Percentiles rank a stretch among this genome's conserved stretches.
phyloP scores from a whole-genome alignment of 768 basidiomycete genomes.

The Lentinula sp. region DNA sequence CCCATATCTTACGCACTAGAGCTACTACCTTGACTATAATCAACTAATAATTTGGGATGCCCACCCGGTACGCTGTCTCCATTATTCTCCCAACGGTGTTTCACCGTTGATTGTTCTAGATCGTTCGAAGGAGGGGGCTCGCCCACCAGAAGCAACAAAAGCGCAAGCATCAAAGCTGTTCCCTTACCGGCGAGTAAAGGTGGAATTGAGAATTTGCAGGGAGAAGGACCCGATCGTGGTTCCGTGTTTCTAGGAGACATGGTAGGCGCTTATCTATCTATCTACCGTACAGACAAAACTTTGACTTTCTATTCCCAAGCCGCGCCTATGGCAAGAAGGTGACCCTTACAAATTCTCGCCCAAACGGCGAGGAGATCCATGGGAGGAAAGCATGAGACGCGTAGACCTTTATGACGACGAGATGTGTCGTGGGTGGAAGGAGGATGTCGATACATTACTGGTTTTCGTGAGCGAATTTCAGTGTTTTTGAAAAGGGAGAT shows the following conservation, averaged over 20 bases:
- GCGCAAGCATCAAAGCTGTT: not conserved
- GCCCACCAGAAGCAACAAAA: not conserved
- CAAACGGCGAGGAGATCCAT: constrained; percentile 8
- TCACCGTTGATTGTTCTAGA: not conserved
- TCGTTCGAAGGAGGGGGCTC: not conserved
- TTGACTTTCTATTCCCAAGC: not conserved
- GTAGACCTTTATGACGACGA: constrained; percentile 22
- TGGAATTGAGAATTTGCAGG: not conserved
- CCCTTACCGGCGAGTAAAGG: not conserved
- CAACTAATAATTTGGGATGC: not conserved
- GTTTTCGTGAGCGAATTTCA: constrained; percentile 18
- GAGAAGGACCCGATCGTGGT: not conserved
- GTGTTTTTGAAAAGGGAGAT: too few relatives aligned
- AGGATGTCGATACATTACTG: constrained; percentile 23
- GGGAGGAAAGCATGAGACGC: constrained; percentile 18
- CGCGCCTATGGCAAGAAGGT: constrained; percentile 4
- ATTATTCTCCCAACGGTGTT: not conserved
- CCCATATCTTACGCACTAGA: not conserved
- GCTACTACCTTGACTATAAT: not conserved
- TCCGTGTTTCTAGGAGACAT: not conserved
- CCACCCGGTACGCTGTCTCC: not conserved
- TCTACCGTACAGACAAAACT: too few relatives aligned
- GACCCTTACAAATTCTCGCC: constrained; percentile 3
- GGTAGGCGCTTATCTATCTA: not conserved
- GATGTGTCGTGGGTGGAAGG: constrained; percentile 24